Evolutionary conservation across 108 stramenopile genomes (phyloP).

Genomic region (Parmales sp.): DNA sequence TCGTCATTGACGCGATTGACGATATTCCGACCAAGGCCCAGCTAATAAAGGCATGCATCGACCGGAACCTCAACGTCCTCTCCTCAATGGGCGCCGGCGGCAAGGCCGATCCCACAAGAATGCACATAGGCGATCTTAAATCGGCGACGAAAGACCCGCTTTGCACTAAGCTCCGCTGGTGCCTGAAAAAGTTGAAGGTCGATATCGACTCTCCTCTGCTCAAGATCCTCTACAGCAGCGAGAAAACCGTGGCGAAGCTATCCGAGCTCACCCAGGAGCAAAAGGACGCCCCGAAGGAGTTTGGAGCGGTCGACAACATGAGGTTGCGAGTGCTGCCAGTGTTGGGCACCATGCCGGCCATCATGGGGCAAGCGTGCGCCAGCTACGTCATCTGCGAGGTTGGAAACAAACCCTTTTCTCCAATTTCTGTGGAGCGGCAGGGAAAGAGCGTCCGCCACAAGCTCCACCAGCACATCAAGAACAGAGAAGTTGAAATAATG

Average conservation of each 20-base stretch:
- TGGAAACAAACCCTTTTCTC: constrained; percentile 78
- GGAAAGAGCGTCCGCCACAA: constrained; percentile 21
- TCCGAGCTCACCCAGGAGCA: constrained; percentile 83
- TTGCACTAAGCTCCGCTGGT: constrained; percentile 70
- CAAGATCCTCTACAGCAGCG: constrained; percentile 76
- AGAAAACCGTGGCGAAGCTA: constrained; percentile 76
- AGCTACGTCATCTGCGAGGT: constrained; percentile 76
- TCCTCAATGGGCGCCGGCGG: constrained; percentile 95
- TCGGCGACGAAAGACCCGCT: constrained; percentile 77
- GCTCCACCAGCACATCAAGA: constrained; percentile 7
- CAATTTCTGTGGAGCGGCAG: constrained; percentile 64
- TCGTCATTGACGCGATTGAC: constrained; percentile 96
- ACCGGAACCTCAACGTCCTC: constrained; percentile 58
- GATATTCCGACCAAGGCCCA: constrained; percentile 93
- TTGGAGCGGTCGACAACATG: constrained; percentile 89
- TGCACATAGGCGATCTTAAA: constrained; percentile 77
- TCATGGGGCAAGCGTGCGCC: constrained; percentile 89
- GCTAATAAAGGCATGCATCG: constrained; percentile 65
- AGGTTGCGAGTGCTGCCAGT: constrained; percentile 93
- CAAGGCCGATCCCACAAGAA: constrained; percentile 83
- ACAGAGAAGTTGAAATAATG: neutral
- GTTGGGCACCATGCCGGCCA: constrained; percentile 88
- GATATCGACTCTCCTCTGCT: constrained; percentile 43
- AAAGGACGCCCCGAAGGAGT: constrained; percentile 49
- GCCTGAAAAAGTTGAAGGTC: constrained; percentile 46